Base-by-base conservation (phyloP, 1,284 basidiomycete genomes). In the Cutaneotrichosporon curvatum region DNA sequence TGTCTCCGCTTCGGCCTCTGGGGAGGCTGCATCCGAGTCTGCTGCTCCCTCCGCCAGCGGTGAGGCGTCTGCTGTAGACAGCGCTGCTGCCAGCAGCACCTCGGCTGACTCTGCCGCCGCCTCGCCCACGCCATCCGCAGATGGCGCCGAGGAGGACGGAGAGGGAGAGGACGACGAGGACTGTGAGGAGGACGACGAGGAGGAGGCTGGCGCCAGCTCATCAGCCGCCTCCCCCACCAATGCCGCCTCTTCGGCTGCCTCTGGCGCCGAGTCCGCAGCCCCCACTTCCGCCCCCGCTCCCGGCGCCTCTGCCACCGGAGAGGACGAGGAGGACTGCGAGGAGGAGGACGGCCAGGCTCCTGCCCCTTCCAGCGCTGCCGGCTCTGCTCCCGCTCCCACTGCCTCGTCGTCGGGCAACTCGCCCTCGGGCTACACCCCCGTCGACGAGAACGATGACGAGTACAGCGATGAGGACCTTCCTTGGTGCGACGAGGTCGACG, bases 141-240 rank as follows among this genome's bases (percentile, higher is more conserved):
- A 20, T 15, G 37, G 15, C 20, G 25, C 10, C 25, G 16, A 28
- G 14, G 23, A 16, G 19, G 15, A 18, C 30, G n/a, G 22, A 8
- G 36, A 20, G 15, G n/a, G n/a, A n/a, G 34, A 20, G 4, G 33
- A 30, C 25, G 35, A 47, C 30, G 20, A 22, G 22, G 43, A 41
- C 43, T 36, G 32, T 18, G 48, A 50, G 21, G 49, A 51, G 16
- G 45, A 40, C 15, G 47, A 43, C 14, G 39, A 30, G 15, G 78
- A 84, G 34, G 94, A 97, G 62, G 81, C 87, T 0, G 77, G 81
- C n/a, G 63, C 78, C 36, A n/a, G n/a, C n/a, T n/a, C n/a, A n/a
- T n/a, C n/a, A n/a, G 22, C 47, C 20, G 11, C 42, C 12, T 40
- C 56, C 21, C 9, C 78, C 75, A 32, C 48, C 4, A 71, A 73